Percentiles rank a stretch among this genome's conserved stretches.
Conservation (phyloP, 352 stramenopile genomes). For the Pythium chondricola region DNA sequence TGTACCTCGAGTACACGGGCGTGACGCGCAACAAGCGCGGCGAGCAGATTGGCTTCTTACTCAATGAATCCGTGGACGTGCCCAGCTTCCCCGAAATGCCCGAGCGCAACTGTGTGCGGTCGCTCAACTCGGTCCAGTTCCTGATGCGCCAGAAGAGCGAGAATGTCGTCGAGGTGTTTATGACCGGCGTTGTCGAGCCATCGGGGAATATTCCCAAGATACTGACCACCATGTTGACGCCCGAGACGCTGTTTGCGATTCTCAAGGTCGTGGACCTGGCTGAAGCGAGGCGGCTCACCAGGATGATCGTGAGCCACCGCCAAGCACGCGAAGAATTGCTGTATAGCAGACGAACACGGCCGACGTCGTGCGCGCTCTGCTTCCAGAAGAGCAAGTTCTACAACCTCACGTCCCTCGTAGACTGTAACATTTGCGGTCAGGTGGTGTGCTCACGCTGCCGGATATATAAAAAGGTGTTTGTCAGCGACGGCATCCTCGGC, state of each 20-base stretch:
- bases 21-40: slow-evolving; percentile 31
- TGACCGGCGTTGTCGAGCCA: slow-evolving; percentile 47
- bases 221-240: slow-evolving; percentile 33
- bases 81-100: slow-evolving; percentile 43
- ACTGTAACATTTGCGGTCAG: slow-evolving; percentile 40
- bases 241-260: slow-evolving; percentile 39
- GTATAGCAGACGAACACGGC: slow-evolving; percentile 3
- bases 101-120: slow-evolving; percentile 45
- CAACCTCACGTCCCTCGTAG: slow-evolving; percentile 21
- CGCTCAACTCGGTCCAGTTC: slow-evolving; percentile 42
- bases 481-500: slow-evolving; percentile 22
- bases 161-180: slow-evolving; percentile 52
- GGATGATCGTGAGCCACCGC: slow-evolving; percentile 27
- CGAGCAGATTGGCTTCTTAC: slow-evolving; percentile 53
- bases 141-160: slow-evolving; percentile 51
- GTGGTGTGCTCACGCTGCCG: slow-evolving; percentile 43
- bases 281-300: slow-evolving; percentile 47
- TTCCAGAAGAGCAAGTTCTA: slow-evolving; percentile 29
- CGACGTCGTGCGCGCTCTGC: slow-evolving; percentile 29
- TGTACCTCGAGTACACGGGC: slow-evolving; percentile 55
- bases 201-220: slow-evolving; percentile 32
- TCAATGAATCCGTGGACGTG: slow-evolving; percentile 67
- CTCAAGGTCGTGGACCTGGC: slow-evolving; percentile 39
- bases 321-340: slow-evolving; percentile 30
- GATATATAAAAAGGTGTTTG: slow-evolving; percentile 36